phyloP scores from a whole-genome alignment of 306 rosid species.

The Vigna reflexopilosa region DNA sequence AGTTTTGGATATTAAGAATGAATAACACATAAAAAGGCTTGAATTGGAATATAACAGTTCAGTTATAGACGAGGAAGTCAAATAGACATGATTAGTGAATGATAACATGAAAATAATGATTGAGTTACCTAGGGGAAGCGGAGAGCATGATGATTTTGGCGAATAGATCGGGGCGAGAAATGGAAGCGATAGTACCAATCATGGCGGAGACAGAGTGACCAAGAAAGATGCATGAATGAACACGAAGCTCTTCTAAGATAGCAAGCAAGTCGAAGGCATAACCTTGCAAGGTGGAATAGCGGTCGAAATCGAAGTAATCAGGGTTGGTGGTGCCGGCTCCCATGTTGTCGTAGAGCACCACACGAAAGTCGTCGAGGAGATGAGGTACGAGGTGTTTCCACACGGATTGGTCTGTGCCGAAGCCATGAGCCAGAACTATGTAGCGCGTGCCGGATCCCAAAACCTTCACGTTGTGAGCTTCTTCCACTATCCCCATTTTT shows the following conservation, averaged over 20 bases:
- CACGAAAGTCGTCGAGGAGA: conserved; percentile 51
- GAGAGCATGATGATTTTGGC: conserved; percentile 49
- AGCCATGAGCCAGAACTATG: conserved; percentile 55
- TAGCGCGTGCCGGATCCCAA: conserved; percentile 47
- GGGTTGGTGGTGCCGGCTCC: conserved; percentile 61
- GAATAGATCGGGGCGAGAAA: conserved; percentile 55
- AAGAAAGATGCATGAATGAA: conserved; percentile 48
- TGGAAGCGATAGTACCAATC: conserved; percentile 50
- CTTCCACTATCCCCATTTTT: conserved; percentile 54
- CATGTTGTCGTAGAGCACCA: conserved; percentile 53
- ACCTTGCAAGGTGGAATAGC: conserved; percentile 53
- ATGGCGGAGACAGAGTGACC: conserved; percentile 56
- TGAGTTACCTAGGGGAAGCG: conserved; percentile 48
- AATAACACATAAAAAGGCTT: background rate
- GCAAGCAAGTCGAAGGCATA: conserved; percentile 53
- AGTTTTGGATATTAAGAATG: background rate
- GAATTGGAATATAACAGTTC: background rate
- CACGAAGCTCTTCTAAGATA: conserved; percentile 47
- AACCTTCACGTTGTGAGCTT: conserved; percentile 55
- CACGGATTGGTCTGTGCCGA: conserved; percentile 56
- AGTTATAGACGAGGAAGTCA: background rate
- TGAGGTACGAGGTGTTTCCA: conserved; percentile 61
- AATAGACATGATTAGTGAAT: background rate
- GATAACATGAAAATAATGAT: background rate
- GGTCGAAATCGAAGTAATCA: conserved; percentile 53